A percentile compares a stretch with the other conserved stretches of the same genome.
Evolutionary conservation across 495 filamentous ascomycete species (phyloP).

Genomic region (Astrothelium subdiscretum): DNA sequence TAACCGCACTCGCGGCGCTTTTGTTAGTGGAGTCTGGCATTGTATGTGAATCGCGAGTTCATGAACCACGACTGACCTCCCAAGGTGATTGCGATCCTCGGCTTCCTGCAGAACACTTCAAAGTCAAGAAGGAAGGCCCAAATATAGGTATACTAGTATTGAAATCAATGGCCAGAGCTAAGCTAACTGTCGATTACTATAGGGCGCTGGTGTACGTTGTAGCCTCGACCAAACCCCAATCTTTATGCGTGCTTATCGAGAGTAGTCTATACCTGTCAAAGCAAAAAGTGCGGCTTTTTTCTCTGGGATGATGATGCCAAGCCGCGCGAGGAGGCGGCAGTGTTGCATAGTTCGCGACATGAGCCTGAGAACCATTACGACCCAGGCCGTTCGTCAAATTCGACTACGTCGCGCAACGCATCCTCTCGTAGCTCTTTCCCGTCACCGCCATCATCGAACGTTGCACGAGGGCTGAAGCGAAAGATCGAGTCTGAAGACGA

Average conservation of each 20-base stretch:
- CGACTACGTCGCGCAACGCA: background rate
- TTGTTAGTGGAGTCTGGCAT: slow-evolving; percentile 1
- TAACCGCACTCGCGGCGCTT: background rate
- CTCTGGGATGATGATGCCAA: slow-evolving; percentile 56
- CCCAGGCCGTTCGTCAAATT: background rate
- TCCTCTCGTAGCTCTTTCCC: slow-evolving; percentile 1
- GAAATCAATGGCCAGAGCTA: background rate
- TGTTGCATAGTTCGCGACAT: slow-evolving; percentile 40
- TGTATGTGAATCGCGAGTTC: background rate
- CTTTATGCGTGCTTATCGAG: background rate
- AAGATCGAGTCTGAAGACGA: slow-evolving; percentile 15
- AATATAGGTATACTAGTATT: slow-evolving; percentile 41
- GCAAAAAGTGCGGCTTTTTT: slow-evolving; percentile 56
- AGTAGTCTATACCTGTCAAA: slow-evolving; percentile 53
- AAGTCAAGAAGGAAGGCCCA: slow-evolving; percentile 52
- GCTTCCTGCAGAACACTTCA: slow-evolving; percentile 45
- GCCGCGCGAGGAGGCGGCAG: slow-evolving; percentile 39
- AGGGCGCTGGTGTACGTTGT: slow-evolving; percentile 15
- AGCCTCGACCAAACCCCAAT: background rate
- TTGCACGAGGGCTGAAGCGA: slow-evolving; percentile 5
- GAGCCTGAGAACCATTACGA: slow-evolving; percentile 12
- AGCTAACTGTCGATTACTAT: background rate
- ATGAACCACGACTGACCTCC: slow-evolving; percentile 2
- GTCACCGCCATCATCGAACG: background rate
- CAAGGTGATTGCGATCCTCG: slow-evolving; percentile 54